Evolutionary conservation across 352 stramenopile species (phyloP), one percentile per base, ranked within the genome.

Genomic region (Pythium sp.): DNA sequence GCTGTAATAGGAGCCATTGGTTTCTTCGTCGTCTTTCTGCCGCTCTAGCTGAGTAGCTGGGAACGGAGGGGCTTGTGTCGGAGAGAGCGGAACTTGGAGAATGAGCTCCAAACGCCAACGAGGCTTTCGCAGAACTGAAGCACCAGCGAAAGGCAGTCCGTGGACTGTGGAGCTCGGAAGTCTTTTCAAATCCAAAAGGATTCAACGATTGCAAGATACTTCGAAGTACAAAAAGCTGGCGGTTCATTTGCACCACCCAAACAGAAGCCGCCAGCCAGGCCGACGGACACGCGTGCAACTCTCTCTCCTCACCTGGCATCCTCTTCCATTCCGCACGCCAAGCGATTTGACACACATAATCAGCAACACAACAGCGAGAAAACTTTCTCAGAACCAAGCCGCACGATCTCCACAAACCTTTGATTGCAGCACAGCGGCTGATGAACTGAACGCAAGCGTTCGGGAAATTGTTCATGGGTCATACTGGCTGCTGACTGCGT

Each of bases 1-100:
- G 60, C 28, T 51, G 60, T 30, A 32, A 47, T 20, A 28, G 60
- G 20, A 4, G 60, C 43, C 60, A 65, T 65, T 6, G 8, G 32
- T 30, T 11, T 18, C 9, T 32, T 28, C 7, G 20, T 20, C 9
- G 18, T 28, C 2, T 28, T 26, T 36, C 20, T n/a, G 3, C 20
- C 14, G 15, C 5, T 49, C 15, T 49, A n/a, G 41, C 41, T 49
- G 41, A 7, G 22, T 34, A 34, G 22, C 56, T 62, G 18, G 56
- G 2, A 49, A 18, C 4, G 20, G 38, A 46, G 41, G 18, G 41
- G 15, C 32, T 62, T 34, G 56, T 20, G 56, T 15, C 9, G 34
- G 18, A 49, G 56, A 26, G 36, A n/a, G n/a, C 12, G 38, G 12
- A 43, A 62, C 18, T 62, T 49, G 56, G 26, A 22, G 34, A 61